Base-by-base conservation (phyloP, 768 basidiomycete species). In the Chalciporus sphaerocephalus region DNA sequence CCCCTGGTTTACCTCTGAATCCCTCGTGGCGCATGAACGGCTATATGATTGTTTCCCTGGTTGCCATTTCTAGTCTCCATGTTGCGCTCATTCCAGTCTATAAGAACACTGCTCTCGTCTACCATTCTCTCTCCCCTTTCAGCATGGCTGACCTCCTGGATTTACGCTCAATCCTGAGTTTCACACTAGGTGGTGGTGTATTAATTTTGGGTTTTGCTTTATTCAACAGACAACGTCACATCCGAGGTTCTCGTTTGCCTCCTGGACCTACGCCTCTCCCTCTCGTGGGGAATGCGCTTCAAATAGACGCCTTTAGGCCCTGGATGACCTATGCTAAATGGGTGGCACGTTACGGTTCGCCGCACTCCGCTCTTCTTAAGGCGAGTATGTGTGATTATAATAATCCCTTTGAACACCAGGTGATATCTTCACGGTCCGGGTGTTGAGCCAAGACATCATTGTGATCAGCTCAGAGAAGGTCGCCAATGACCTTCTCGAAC, bases 141-240 rank as follows among this genome's bases (percentile, higher is more conserved):
- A 5, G 23, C 36, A 56, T 52, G 47, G 9, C 13, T 42, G 28
- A 2, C 8, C 22, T 37, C 8, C 3, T 18, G n/a, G 27, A 18
- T 12, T 21, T 38, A 17, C 28, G 18, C 28, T 18, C 42, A 1
- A 4, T 21, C 2, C 45, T 50, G 16, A 9, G 27, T 22, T 8
- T 45, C 7, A 43, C 33, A 16, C 22, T 23, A 5, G 17, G 54
- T 15, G 45, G 42, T 24, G 38, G 27, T 1, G 15, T 35, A 8
- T 18, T 46, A 3, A 2, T 33, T 25, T 15, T 35, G 2, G 33
- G 11, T 7, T 2, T 42, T 21, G 30, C 38, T 10, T 24, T 44
- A 28, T 34, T 53, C 40, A 39, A 28, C 13, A 22, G 43, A 17
- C 44, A 38, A 49, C 47, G 32, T 18, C 13, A 22, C 4, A 10